A percentile compares a stretch with the other conserved stretches of the same genome.
Evolutionary conservation across 75 land plant species (phyloP).

Genomic region (Pinus taeda): DNA sequence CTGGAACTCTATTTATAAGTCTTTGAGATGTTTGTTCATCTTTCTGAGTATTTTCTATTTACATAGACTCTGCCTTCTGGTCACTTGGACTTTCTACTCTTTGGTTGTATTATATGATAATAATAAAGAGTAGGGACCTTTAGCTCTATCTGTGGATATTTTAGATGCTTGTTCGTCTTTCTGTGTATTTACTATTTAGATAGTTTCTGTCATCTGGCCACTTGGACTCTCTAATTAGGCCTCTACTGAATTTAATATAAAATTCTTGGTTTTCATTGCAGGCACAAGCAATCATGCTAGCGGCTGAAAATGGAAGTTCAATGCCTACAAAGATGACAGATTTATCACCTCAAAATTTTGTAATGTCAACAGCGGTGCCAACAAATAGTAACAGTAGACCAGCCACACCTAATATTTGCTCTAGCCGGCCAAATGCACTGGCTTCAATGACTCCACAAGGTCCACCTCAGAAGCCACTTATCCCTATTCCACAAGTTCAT

Average conservation of each 20-base stretch:
- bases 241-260: neutral
- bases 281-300: slow-evolving; percentile 19
- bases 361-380: slow-evolving; percentile 8
- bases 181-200: too few relatives aligned
- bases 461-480: neutral
- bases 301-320: slow-evolving; percentile 11
- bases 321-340: neutral
- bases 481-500: neutral
- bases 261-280: slow-evolving; percentile 6
- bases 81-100: neutral
- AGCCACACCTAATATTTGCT: slow-evolving; percentile 2
- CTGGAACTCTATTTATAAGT: neutral
- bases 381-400: slow-evolving; percentile 5
- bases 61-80: neutral
- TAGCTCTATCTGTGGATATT: neutral
- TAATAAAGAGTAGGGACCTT: neutral
- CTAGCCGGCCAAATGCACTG: slow-evolving; percentile 3
- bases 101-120: too few relatives aligned
- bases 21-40: neutral
- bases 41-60: too few relatives aligned
- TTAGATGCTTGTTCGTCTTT: neutral
- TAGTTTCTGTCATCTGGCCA: neutral
- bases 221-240: neutral
- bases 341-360: slow-evolving; percentile 6
- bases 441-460: neutral